Percentiles rank a stretch among this genome's conserved stretches.
Evolutionary conservation across 1,284 basidiomycete species (phyloP).

Genomic region (Melanopsichium pennsylvanicum): DNA sequence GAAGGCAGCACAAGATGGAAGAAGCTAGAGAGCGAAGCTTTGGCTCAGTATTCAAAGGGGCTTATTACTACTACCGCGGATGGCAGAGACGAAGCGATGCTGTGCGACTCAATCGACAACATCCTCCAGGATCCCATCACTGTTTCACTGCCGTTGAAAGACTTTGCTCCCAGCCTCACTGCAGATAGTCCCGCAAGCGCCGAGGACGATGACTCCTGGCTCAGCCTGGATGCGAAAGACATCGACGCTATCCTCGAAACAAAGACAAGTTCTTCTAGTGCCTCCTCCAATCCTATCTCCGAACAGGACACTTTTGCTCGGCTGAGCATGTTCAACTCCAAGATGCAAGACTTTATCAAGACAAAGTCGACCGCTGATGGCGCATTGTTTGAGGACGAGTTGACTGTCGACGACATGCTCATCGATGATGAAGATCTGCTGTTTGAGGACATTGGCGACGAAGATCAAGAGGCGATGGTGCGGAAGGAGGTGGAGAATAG

Average conservation of each 20-base stretch:
- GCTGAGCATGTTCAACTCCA: constrained; percentile 48
- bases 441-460: constrained; percentile 37
- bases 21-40: constrained; percentile 40
- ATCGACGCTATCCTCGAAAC: constrained; percentile 34
- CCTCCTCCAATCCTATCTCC: constrained; percentile 8
- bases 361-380: constrained; percentile 54
- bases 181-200: neutral
- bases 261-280: neutral
- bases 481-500: constrained; percentile 12
- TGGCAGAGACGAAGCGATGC: neutral
- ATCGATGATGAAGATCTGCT: constrained; percentile 34
- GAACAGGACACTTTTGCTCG: constrained; percentile 42
- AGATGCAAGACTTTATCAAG: constrained; percentile 54
- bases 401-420: constrained; percentile 37
- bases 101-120: constrained; percentile 19
- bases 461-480: constrained; percentile 19
- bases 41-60: constrained; percentile 10
- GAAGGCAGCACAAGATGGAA: constrained; percentile 53
- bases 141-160: neutral
- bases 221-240: constrained; percentile 39
- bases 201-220: constrained; percentile 57
- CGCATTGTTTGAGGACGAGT: constrained; percentile 55
- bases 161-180: neutral
- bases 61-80: neutral
- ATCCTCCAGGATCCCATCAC: neutral